Evolutionary conservation across 2,329 filamentous ascomycete genomes (phyloP).

Genomic region (Metarhizium humberi): DNA sequence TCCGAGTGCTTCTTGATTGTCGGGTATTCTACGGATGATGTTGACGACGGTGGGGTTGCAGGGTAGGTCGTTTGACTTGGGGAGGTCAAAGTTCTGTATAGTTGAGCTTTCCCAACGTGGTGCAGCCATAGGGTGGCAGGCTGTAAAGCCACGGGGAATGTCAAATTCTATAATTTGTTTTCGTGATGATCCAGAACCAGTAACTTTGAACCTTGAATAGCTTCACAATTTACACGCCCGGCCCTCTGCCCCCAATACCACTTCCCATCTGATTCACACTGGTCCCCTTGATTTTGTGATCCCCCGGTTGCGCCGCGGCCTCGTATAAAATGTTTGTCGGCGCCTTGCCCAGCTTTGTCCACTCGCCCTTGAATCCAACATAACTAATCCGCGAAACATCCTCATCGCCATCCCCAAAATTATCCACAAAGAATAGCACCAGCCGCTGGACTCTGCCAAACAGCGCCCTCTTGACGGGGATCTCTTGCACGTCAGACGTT

Average conservation of each 20-base stretch:
- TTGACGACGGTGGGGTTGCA: not conserved
- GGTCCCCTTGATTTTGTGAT: conserved; percentile 64
- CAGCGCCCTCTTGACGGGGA: conserved; percentile 76
- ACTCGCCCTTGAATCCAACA: conserved; percentile 89
- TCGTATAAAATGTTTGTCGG: conserved; percentile 87
- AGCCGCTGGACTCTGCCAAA: conserved; percentile 82
- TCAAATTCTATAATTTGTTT: no score
- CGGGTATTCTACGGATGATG: conserved; percentile 10
- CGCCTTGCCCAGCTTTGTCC: conserved; percentile 64
- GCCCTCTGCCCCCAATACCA: conserved; percentile 36
- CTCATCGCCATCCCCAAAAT: conserved; percentile 72
- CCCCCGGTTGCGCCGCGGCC: conserved; percentile 80
- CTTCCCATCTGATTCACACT: conserved; percentile 45
- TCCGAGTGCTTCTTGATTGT: conserved; percentile 6
- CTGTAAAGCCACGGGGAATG: no score
- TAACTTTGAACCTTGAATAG: no score
- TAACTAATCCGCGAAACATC: conserved; percentile 74
- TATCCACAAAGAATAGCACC: conserved; percentile 84
- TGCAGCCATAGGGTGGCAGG: no score
- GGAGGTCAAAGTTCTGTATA: no score
- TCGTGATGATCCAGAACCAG: no score
- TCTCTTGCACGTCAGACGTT: conserved; percentile 74
- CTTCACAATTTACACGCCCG: conserved; percentile 17
- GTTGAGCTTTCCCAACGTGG: no score
- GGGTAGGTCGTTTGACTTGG: not conserved